Percentiles rank a stretch among this genome's conserved stretches.
phyloP scores from a whole-genome alignment of 73 alveolate genomes.

The Tetrahymena borealis region DNA sequence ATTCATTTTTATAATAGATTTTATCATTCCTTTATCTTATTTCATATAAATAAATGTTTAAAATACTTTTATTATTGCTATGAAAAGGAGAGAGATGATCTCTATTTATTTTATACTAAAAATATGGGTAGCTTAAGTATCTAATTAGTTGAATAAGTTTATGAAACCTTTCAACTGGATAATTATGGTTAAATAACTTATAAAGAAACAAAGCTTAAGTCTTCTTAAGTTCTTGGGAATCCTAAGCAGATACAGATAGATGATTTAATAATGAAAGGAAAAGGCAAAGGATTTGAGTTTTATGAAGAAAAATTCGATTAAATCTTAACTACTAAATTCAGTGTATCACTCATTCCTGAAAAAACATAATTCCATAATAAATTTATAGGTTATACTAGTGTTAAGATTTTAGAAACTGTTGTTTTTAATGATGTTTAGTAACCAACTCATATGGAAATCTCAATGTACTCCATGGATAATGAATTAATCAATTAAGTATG shows the following conservation, averaged over 20 bases:
- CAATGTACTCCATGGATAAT: not conserved
- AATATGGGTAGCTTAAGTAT: not conserved
- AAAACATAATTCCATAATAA: not conserved
- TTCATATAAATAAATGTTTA: too few relatives aligned
- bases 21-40: too few relatives aligned
- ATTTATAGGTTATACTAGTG: not conserved
- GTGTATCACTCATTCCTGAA: not conserved
- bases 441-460: not conserved
- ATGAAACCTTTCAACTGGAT: not conserved
- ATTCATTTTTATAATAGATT: not conserved
- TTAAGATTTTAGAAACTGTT: not conserved
- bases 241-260: not conserved
- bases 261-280: not conserved
- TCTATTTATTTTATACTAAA: not conserved
- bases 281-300: not conserved
- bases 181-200: not conserved
- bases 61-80: not conserved
- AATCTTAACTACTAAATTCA: not conserved
- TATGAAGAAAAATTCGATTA: not conserved
- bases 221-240: not conserved
- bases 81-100: not conserved
- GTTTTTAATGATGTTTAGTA: not conserved
- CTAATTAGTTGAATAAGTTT: not conserved
- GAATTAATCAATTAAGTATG: not conserved
- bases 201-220: not conserved